Conservation (phyloP, 148 eudicot species). For the Cornus florida region DNA sequence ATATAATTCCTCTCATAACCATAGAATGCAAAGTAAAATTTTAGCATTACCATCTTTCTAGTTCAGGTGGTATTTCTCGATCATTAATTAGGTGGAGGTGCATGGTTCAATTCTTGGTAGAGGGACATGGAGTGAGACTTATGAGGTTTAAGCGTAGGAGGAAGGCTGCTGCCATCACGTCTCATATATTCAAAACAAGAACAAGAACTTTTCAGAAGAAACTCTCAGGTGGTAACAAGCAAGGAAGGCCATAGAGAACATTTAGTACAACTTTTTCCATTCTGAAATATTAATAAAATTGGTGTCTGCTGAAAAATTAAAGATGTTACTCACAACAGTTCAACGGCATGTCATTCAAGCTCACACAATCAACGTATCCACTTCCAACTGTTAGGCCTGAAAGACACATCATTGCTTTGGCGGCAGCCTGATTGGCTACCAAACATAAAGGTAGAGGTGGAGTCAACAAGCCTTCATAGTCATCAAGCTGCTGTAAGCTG, state of each 20-base stretch:
- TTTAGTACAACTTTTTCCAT: not conserved
- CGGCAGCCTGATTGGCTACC: conserved; percentile 88
- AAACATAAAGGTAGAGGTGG: conserved; percentile 61
- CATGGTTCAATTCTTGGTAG: not conserved
- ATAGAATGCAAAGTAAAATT: not conserved
- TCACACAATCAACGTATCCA: conserved; percentile 72
- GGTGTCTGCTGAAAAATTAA: conserved; percentile 12
- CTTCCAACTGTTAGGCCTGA: conserved; percentile 68
- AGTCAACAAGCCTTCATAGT: conserved; percentile 75
- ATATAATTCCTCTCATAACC: not conserved
- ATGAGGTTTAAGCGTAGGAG: too few relatives aligned
- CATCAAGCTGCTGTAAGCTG: conserved; percentile 74
- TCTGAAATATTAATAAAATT: not conserved
- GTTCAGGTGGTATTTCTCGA: not conserved
- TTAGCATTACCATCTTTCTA: not conserved
- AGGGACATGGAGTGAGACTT: not conserved
- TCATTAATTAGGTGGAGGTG: not conserved
- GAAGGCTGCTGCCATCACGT: too few relatives aligned
- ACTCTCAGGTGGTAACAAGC: not conserved
- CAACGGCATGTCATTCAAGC: conserved; percentile 64
- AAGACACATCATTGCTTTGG: conserved; percentile 74
- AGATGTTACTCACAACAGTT: conserved; percentile 62
- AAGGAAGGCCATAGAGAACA: not conserved
- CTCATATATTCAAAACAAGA: too few relatives aligned
- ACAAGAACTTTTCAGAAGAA: not conserved